Conservation (phyloP, 495 filamentous ascomycete species). For the Acidiella bohemica region DNA sequence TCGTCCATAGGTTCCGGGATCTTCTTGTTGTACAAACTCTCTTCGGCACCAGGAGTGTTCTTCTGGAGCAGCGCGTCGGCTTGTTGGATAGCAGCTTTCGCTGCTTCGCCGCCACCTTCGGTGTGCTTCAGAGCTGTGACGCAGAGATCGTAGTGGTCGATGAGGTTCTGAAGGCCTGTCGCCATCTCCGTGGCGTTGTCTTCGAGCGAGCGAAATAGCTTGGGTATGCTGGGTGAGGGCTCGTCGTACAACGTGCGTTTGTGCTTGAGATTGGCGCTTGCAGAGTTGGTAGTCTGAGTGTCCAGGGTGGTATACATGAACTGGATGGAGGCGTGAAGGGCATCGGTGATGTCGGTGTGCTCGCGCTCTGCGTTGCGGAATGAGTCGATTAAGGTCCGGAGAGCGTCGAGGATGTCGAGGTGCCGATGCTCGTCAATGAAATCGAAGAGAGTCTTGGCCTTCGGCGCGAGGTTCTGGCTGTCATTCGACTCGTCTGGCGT, state of each 20-base stretch:
- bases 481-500: neutral
- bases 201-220: conserved; percentile 59
- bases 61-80: neutral
- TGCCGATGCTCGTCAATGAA: conserved; percentile 80
- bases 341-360: conserved; percentile 17
- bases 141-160: conserved; percentile 88
- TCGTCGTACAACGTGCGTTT: conserved; percentile 13
- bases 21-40: conserved; percentile 30
- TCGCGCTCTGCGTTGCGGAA: conserved; percentile 22
- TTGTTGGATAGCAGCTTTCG: conserved; percentile 41
- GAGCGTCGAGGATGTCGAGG: conserved; percentile 46
- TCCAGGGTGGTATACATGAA: conserved; percentile 13
- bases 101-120: conserved; percentile 71
- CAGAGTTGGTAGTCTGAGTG: neutral
- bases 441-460: conserved; percentile 59
- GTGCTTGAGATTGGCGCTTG: neutral
- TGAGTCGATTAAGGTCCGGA: conserved; percentile 52
- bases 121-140: conserved; percentile 84
- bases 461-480: conserved; percentile 38
- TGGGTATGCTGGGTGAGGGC: conserved; percentile 40
- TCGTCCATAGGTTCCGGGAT: conserved; percentile 58
- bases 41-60: conserved; percentile 1
- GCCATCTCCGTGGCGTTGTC: conserved; percentile 76
- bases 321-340: conserved; percentile 20
- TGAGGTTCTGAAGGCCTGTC: conserved; percentile 61